Percentiles rank a stretch among this genome's conserved stretches.
These are phyloP conservation scores for Ogataea degrootiae DNA, from an alignment of 805 yeast genomes.

Conservation along the genomic window DNA sequence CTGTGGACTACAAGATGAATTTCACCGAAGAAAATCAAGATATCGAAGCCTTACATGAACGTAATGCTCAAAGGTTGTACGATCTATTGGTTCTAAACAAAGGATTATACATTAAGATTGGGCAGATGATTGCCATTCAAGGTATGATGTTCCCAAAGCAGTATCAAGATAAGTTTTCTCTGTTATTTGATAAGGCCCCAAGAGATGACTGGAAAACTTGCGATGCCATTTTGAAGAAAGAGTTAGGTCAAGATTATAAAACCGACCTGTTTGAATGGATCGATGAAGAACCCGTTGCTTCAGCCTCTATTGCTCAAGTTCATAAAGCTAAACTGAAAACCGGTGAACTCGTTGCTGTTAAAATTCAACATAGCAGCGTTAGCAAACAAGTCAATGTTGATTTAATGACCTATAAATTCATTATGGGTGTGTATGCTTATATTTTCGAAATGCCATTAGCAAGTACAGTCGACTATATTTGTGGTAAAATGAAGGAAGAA, in stretches of 20 bases:
- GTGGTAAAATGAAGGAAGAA: slow-evolving; percentile 54
- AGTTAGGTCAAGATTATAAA: slow-evolving; percentile 40
- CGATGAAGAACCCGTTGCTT: slow-evolving; percentile 60
- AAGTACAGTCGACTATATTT: slow-evolving; percentile 51
- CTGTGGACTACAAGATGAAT: slow-evolving; percentile 55
- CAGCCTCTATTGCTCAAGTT: slow-evolving; percentile 74
- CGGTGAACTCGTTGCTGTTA: slow-evolving; percentile 57
- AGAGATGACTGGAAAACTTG: slow-evolving; percentile 45
- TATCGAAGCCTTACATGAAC: slow-evolving; percentile 54
- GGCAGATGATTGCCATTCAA: slow-evolving; percentile 78
- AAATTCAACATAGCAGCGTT: slow-evolving; percentile 63
- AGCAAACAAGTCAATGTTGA: slow-evolving; percentile 57
- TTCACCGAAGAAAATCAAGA: slow-evolving; percentile 38
- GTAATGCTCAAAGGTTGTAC: slow-evolving; percentile 48
- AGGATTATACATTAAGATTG: slow-evolving; percentile 69
- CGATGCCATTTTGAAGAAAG: slow-evolving; percentile 35
- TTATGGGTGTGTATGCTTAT: slow-evolving; percentile 49
- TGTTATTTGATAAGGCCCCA: slow-evolving; percentile 68
- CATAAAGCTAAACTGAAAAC: slow-evolving; percentile 45
- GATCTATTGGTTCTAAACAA: slow-evolving; percentile 42
- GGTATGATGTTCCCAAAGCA: slow-evolving; percentile 62
- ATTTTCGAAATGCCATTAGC: slow-evolving; percentile 62
- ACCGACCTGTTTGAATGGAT: slow-evolving; percentile 36
- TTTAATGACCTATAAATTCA: slow-evolving; percentile 48
- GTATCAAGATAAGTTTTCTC: slow-evolving; percentile 51